Conservation (phyloP, 1,284 basidiomycete species). For the Neolentinus lepideus region DNA sequence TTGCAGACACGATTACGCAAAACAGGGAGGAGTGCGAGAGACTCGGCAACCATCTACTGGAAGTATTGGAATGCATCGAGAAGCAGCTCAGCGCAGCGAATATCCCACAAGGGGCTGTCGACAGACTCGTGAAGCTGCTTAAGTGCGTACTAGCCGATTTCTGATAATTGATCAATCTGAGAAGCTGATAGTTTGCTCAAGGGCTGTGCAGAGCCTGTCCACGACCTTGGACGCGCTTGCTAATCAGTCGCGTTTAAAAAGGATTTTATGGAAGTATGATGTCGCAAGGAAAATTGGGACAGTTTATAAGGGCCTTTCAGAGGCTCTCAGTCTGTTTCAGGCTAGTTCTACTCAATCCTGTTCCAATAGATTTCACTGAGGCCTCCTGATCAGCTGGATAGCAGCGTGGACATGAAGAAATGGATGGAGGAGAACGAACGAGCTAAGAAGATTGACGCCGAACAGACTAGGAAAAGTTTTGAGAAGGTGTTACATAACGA, state of each 20-base stretch:
- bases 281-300: constrained; percentile 4
- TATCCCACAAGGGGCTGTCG: not conserved
- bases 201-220: not conserved
- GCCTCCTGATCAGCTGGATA: constrained; percentile 3
- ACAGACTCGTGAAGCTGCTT: not conserved
- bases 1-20: not conserved
- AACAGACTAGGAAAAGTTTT: not conserved
- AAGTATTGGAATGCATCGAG: not conserved
- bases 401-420: constrained; percentile 3
- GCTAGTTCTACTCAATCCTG: constrained; percentile 2
- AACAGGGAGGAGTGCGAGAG: not conserved
- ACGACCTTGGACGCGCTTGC: not conserved
- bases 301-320: constrained; percentile 6
- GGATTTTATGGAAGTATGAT: constrained; percentile 3
- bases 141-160: too few species aligned
- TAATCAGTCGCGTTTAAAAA: constrained; percentile 2
- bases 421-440: constrained; percentile 4
- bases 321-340: not conserved
- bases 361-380: not conserved
- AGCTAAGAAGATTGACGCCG: constrained; percentile 4
- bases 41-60: not conserved
- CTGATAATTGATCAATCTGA: not conserved
- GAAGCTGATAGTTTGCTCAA: not conserved
- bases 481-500: constrained; percentile 5
- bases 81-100: not conserved